Base-by-base conservation (phyloP, 2,329 filamentous ascomycete species). In the Cladophialophora yegresii region DNA sequence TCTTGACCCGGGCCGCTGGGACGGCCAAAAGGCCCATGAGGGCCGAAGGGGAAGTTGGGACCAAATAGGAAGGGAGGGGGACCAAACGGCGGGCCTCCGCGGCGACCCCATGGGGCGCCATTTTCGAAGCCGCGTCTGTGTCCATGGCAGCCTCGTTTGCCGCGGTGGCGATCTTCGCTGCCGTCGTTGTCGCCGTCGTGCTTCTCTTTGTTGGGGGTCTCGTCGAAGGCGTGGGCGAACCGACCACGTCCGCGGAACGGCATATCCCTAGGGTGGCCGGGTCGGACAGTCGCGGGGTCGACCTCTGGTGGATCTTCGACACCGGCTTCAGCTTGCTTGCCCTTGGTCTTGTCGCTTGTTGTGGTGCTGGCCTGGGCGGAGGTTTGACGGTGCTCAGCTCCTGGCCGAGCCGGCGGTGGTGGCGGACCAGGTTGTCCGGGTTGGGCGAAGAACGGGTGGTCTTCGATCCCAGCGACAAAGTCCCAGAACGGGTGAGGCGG, bases 401-500 rank as follows among this genome's bases (percentile, higher is more conserved):
- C 68, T 63, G 63, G 58, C 75, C 69, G 65, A 75, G 62, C 32
- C 54, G 65, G 45, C 49, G 62, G 28, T 58, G 54, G 22, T 56
- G 64, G 54, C 55, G 78, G 63, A 70, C 70, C 68, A 74, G 66
- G 72, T 43, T 65, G 72, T 56, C 71, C 73, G 58, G 76, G 73
- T 66, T 74, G 75, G 58, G 73, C 72, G 66, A 80, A 81, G 73
- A 80, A 78, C 28, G 82, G 79, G 70, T 83, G 78, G 26, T 77
- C 73, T 68, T 85, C 82, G 12, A 86, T 76, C 66, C 75, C 77
- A 58, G 81, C 78, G 59, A 85, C 70, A 65, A 82, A 83, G 72
- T 85, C 82, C 83, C 84, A 85, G 72, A 85, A 84, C 58, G 82
- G 81, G 70, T 80, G 70, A 40, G 66, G 69, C 32, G 67, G 69